Conservation (phyloP, 371 early-diverging fungal species). For the Mucor piriformis region DNA sequence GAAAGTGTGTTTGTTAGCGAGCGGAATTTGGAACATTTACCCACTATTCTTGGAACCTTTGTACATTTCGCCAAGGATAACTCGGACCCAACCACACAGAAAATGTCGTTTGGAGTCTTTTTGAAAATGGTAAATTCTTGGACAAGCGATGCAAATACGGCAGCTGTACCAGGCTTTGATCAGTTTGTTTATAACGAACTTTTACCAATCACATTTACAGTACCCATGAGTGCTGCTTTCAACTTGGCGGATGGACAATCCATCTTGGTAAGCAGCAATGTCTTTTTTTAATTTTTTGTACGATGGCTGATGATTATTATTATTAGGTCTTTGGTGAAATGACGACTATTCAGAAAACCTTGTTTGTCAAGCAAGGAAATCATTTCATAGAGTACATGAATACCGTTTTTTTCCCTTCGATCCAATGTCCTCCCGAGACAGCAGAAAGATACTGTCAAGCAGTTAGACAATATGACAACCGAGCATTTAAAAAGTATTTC, state of each 20-base stretch:
- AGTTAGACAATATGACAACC: conserved; percentile 65
- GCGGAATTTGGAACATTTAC: conserved; percentile 74
- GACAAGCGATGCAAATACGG: conserved; percentile 49
- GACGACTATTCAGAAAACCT: conserved; percentile 72
- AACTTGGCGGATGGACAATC: conserved; percentile 82
- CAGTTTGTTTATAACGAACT: conserved; percentile 83
- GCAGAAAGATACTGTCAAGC: conserved; percentile 69
- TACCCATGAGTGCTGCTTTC: conserved; percentile 80
- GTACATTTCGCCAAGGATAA: conserved; percentile 78
- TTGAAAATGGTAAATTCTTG: conserved; percentile 80
- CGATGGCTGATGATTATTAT: too few relatives aligned
- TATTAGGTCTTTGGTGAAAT: conserved; percentile 86
- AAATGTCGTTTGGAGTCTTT: conserved; percentile 82
- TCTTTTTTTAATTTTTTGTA: conserved; percentile 1
- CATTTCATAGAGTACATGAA: conserved; percentile 71
- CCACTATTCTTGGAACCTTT: conserved; percentile 76
- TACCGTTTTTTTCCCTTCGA: conserved; percentile 66
- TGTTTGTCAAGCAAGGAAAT: conserved; percentile 64
- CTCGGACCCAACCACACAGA: conserved; percentile 74
- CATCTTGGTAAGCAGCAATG: conserved; percentile 53
- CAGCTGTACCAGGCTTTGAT: conserved; percentile 52
- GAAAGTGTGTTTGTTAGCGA: conserved; percentile 78
- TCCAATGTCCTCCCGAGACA: conserved; percentile 68
- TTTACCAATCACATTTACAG: conserved; percentile 78
- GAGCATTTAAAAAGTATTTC: conserved; percentile 73